Evolutionary conservation across 2,329 filamentous ascomycete species (phyloP), one percentile per base, ranked within the genome.

Genomic region (Fusarium longipes): DNA sequence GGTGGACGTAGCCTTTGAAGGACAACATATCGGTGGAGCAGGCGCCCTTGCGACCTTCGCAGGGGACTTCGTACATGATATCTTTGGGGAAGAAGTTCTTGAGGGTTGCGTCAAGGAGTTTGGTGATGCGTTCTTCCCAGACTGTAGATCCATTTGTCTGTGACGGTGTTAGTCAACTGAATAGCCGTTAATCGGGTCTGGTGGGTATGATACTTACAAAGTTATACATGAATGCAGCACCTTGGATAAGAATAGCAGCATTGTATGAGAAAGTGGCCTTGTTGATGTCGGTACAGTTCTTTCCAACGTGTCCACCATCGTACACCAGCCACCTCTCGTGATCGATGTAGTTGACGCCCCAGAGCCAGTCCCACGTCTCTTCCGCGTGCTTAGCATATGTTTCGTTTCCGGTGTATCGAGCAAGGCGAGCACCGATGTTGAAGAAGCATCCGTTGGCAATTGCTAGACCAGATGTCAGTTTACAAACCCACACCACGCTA

Each of bases 11-110:
- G 36, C 89, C 90, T 77, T 92, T 92, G 84, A 91, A 93, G 3
- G 87, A 87, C 61, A 87, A 78, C 82, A 93, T 91, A 71, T 95
- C 92, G 45, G 86, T 82, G 58, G 89, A 89, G 81, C 92, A 95
- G 20, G 79, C 83, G 22, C 74, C 78, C 4, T 82, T 79, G 27
- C 75, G 70, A 32, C 74, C 71, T 69, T 93, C 91, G 78, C 92
- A 95, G 14, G 87, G 82, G 4, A 86, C 78, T 76, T 95, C 92
- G 56, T 81, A 87, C 70, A 91, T 87, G 67, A 90, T 82, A 39
- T 83, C 83, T 15, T 86, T 77, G 39, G 81, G 81, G 78, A 87
- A 87, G 77, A 88, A 88, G 62, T 81, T 77, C n/a, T 78, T 72
- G 18, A 84, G 62, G 2, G 82, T 79, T 5, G 80, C 81, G 11